Evolutionary conservation across 140 eudicot genomes (phyloP), one percentile per base, ranked within the genome.

Genomic region (Senecio squalidus): DNA sequence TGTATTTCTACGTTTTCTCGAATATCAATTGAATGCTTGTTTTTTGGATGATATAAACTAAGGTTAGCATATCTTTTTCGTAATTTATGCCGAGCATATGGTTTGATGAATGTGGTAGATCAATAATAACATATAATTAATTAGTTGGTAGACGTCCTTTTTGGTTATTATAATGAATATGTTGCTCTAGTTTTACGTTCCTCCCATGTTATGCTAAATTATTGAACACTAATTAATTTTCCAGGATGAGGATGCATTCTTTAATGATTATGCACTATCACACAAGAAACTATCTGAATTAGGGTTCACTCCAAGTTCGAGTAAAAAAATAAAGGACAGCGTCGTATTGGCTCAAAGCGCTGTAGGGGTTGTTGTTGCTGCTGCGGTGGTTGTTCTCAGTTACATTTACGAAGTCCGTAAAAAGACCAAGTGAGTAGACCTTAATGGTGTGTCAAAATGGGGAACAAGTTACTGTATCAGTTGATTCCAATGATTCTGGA

Each of bases 211-310:
- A 62, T 64, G 56, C 63, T 60, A 53, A 64, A 66, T 59, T 74
- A 44, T 79, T 72, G 72, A 48, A 60, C 60, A 47, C 46, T n/a
- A n/a, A 45, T 61, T 52, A 20, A 45, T 60, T 62, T 48, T 70
- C 63, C 79, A 87, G 96, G 94, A 87, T 60, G 96, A 79, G 74
- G 98, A 83, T 65, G 86, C 92, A 38, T 86, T 91, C 81, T 91
- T 83, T 55, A 72, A 64, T 41, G 94, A 91, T 59, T 91, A 86
- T 59, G 92, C 96, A 5, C 64, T 64, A 39, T 92, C 98, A 58
- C 98, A 92, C 85, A 87, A 92, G 82, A 92, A 87, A 58, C 95
- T 92, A 20, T 92, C 98, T 16, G 98, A 92, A 68, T 62, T 92
- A 39, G 96, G 96, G 27, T 92, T 87, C 38, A 69, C 63, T 30